Evolutionary conservation across 2,329 filamentous ascomycete species (phyloP).

Genomic region (Parascedosporium putredinis): DNA sequence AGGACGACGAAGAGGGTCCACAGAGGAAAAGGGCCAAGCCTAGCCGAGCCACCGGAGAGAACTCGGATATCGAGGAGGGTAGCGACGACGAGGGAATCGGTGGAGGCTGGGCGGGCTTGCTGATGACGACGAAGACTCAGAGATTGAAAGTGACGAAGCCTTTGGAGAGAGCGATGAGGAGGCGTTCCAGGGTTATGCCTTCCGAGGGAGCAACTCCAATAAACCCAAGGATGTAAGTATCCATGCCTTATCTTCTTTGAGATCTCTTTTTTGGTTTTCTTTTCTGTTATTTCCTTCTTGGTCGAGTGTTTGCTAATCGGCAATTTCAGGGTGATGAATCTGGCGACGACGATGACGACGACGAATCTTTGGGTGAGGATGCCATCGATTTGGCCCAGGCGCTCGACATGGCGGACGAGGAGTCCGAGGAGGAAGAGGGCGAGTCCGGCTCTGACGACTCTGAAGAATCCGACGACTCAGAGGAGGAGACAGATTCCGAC

Average conservation of each 20-base stretch:
- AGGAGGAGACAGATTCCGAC: conserved; percentile 33
- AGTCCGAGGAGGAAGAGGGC: conserved; percentile 36
- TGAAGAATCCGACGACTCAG: conserved; percentile 26
- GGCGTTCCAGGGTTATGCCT: conserved; percentile 63
- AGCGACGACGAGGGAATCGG: conserved; percentile 80
- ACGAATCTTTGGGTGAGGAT: conserved; percentile 47
- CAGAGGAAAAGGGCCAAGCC: conserved; percentile 30
- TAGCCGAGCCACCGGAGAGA: conserved; percentile 37
- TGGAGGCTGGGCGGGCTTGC: conserved; percentile 63
- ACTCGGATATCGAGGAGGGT: conserved; percentile 53
- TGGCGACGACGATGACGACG: conserved; percentile 42
- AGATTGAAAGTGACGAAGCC: conserved; percentile 63
- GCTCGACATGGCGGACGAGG: conserved; percentile 43
- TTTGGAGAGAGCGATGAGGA: conserved; percentile 86
- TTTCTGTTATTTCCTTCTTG: too few species aligned
- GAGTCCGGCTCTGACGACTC: conserved; percentile 33
- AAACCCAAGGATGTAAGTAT: conserved; percentile 18
- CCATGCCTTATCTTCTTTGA: too few species aligned
- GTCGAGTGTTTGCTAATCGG: too few species aligned
- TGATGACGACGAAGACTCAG: conserved; percentile 50
- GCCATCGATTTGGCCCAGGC: conserved; percentile 49
- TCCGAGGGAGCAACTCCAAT: conserved; percentile 35
- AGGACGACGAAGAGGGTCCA: conserved; percentile 42
- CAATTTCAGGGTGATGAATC: conserved; percentile 41
- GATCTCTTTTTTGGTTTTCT: too few species aligned